A percentile compares a stretch with the other conserved stretches of the same genome.
These are phyloP conservation scores for Lippia alba DNA, from an alignment of 305 asterid species.

Conservation along the genomic window DNA sequence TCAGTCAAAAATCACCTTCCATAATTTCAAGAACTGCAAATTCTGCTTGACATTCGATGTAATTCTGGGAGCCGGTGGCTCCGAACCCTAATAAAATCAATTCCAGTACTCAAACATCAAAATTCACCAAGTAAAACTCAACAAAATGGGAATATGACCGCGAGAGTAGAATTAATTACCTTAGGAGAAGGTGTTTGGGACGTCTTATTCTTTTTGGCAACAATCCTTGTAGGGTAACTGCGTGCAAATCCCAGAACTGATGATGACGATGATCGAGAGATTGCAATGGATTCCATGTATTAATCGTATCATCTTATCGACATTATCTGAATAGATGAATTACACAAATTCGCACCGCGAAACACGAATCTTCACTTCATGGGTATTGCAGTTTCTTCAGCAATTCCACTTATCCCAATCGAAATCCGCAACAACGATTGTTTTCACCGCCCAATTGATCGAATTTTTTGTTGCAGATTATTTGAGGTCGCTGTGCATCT, in stretches of 20 bases:
- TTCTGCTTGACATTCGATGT: conserved; percentile 89
- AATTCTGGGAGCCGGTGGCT: conserved; percentile 80
- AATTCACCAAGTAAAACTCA: background rate
- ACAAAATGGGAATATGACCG: background rate
- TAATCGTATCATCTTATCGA: conserved; percentile 25
- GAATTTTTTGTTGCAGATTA: conserved; percentile 8
- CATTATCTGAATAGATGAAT: background rate
- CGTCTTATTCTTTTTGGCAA: conserved; percentile 70
- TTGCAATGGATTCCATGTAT: conserved; percentile 45
- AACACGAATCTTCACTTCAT: conserved; percentile 18
- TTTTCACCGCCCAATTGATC: background rate
- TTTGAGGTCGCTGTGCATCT: conserved; percentile 30
- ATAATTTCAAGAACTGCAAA: conserved; percentile 74
- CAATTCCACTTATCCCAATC: background rate
- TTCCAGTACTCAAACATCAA: background rate
- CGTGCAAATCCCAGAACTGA: conserved; percentile 41
- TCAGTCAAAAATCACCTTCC: conserved; percentile 64
- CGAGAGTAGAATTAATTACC: conserved; percentile 40
- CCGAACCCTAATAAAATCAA: conserved; percentile 58
- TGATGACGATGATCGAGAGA: conserved; percentile 41
- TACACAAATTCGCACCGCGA: background rate
- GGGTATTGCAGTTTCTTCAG: background rate
- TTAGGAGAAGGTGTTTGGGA: conserved; percentile 60
- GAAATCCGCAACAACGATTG: background rate
- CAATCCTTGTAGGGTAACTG: conserved; percentile 51